A percentile compares a stretch with the other conserved stretches of the same genome.
Evolutionary conservation across 495 filamentous ascomycete species (phyloP).

Genomic region (Chaetomidium leptoderma): DNA sequence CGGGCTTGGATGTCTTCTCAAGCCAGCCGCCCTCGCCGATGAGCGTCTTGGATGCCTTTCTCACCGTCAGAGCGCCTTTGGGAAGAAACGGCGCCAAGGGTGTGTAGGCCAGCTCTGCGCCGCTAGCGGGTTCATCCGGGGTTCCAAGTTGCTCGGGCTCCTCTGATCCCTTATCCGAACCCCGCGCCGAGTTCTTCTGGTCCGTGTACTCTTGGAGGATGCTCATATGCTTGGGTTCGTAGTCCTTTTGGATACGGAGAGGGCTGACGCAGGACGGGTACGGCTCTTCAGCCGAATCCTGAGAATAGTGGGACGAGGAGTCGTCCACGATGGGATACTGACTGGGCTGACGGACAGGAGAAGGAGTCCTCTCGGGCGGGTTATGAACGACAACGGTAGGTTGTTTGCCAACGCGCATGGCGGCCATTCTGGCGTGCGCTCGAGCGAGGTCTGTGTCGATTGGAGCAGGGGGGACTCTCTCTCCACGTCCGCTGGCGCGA

Average conservation of each 20-base stretch:
- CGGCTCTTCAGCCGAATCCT: slow-evolving; percentile 12
- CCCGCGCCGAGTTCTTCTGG: slow-evolving; percentile 8
- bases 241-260: slow-evolving; percentile 24
- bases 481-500: background rate
- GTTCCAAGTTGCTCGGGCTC: background rate
- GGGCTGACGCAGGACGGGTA: slow-evolving; percentile 23
- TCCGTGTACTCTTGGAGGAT: slow-evolving; percentile 27
- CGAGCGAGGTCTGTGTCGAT: slow-evolving; percentile 22
- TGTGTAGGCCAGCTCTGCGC: slow-evolving; percentile 16
- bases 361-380: background rate
- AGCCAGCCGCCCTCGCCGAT: slow-evolving; percentile 48
- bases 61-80: background rate
- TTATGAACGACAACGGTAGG: slow-evolving; percentile 5
- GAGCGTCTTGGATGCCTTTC: slow-evolving; percentile 37
- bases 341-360: slow-evolving; percentile 3
- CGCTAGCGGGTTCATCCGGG: background rate
- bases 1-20: slow-evolving; percentile 35
- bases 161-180: slow-evolving; percentile 1
- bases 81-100: slow-evolving; percentile 20
- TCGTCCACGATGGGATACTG: slow-evolving; percentile 6
- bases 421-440: slow-evolving; percentile 5
- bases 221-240: slow-evolving; percentile 16
- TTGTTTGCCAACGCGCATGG: background rate
- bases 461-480: background rate
- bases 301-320: slow-evolving; percentile 27